These are phyloP conservation scores for Ustilago trichophora DNA, from an alignment of 1,284 basidiomycete genomes.

Conservation along the genomic window DNA sequence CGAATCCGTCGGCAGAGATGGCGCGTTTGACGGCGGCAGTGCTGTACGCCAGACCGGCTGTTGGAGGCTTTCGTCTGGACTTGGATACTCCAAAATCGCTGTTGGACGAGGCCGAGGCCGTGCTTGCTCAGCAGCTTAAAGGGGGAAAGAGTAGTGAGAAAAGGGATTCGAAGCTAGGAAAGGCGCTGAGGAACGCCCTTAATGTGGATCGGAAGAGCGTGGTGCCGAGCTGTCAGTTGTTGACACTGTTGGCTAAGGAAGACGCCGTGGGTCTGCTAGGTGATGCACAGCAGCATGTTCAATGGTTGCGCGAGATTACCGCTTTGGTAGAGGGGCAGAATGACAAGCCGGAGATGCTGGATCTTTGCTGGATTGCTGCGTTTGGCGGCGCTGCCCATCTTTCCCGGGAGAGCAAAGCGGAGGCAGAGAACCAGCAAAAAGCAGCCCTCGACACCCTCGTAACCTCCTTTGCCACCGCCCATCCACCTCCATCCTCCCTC, in stretches of 20 bases:
- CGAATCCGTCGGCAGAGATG: neutral
- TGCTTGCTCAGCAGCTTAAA: neutral
- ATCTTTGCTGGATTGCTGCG: slow-evolving; percentile 38
- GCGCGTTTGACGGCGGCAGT: neutral
- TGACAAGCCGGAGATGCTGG: neutral
- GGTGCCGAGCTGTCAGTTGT: slow-evolving; percentile 33
- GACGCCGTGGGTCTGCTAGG: neutral
- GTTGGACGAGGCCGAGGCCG: slow-evolving; percentile 1
- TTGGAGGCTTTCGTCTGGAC: slow-evolving; percentile 16
- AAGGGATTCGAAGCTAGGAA: neutral
- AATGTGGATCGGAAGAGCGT: neutral
- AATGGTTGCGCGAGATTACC: slow-evolving; percentile 13
- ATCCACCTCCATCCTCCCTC: slow-evolving; percentile 5
- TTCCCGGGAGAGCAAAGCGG: neutral
- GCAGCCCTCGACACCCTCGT: slow-evolving; percentile 3
- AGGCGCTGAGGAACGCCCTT: slow-evolving; percentile 6
- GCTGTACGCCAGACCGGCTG: slow-evolving; percentile 35
- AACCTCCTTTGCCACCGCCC: neutral
- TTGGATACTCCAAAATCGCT: neutral
- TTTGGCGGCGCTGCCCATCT: slow-evolving; percentile 7
- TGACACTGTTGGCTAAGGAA: neutral
- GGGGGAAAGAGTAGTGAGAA: neutral
- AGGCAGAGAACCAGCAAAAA: slow-evolving; percentile 3
- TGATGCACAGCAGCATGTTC: slow-evolving; percentile 4
- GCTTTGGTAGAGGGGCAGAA: slow-evolving; percentile 1